Evolutionary conservation across 1,284 basidiomycete species (phyloP), one percentile per base, ranked within the genome.

Genomic region (Megacollybia platyphylla): DNA sequence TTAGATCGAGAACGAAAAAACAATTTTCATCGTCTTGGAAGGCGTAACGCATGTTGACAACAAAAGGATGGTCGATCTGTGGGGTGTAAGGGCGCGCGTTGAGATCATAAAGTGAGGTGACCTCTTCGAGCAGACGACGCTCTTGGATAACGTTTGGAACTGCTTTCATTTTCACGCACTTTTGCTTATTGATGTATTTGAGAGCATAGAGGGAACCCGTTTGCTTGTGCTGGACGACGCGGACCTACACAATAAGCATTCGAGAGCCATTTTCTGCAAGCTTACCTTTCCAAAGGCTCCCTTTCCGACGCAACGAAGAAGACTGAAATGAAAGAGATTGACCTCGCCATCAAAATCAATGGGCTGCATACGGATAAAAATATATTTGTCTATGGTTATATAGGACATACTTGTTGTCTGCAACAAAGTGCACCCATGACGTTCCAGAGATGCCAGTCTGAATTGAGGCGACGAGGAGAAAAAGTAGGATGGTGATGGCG

Each of bases 21-120:
- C 94, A 92, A 60, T 98, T 97, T 59, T 97, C 94, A 57, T 97
- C 94, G 58, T 98, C 94, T 60, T 98, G 94, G 60, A 98, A 98
- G 11, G 94, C 94, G 60, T 97, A 97, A 40, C 94, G 81, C 58
- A 98, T 57, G 61, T 97, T 97, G 60, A 97, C 94, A 43, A 97
- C 83, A 57, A 89, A 97, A 0, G 93, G 89, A 53, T 94, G 92
- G 63, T 98, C 93, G 54, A 97, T 86, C 89, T 96, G 49, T 37
- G 44, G 56, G 39, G 11, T 40, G 28, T 40, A 18, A 29, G 39
- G 36, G 36, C 20, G n/a, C 11, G 9, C n/a, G 18, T 15, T 10
- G 11, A 24, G 11, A 4, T 54, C 55, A 15, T 53, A 54, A 51
- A 49, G 51, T 45, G 24, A 40, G 56, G 64, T 45, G 46, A 88